phyloP scores from a whole-genome alignment of 345 rosid species.

The Eucalyptus decipiens region DNA sequence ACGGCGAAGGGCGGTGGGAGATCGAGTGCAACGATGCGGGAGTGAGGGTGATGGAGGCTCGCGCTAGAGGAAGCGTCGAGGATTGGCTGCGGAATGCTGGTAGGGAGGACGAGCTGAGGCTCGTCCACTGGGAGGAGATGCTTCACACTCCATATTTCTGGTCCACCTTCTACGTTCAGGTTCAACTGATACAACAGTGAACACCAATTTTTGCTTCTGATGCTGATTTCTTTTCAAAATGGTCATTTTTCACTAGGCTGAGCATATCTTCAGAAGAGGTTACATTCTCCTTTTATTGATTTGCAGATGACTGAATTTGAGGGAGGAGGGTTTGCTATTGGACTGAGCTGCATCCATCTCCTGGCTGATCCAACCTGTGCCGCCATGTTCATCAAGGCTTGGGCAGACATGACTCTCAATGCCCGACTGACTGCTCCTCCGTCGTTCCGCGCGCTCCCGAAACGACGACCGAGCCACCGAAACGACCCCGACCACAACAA shows the following conservation, averaged over 20 bases:
- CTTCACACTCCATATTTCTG: constrained; percentile 43
- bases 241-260: background rate
- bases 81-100: constrained; percentile 44
- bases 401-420: constrained; percentile 49
- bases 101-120: constrained; percentile 47
- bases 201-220: background rate
- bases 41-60: constrained; percentile 54
- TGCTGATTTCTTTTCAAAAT: background rate
- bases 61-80: constrained; percentile 35
- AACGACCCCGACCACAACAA: background rate
- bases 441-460: constrained; percentile 28
- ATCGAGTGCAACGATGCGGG: constrained; percentile 73
- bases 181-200: background rate
- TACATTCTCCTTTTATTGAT: background rate
- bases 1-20: constrained; percentile 28
- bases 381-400: constrained; percentile 48
- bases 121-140: constrained; percentile 72
- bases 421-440: constrained; percentile 17
- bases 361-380: constrained; percentile 51
- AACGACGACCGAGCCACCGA: background rate
- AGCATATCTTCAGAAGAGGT: background rate
- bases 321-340: constrained; percentile 61
- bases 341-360: constrained; percentile 63
- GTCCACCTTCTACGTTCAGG: constrained; percentile 78
- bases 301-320: constrained; percentile 72